Percentiles rank a stretch among this genome's conserved stretches.
These are phyloP conservation scores for Malassezia pachydermatis DNA, from an alignment of 1,284 basidiomycete genomes.

Conservation along the genomic window DNA sequence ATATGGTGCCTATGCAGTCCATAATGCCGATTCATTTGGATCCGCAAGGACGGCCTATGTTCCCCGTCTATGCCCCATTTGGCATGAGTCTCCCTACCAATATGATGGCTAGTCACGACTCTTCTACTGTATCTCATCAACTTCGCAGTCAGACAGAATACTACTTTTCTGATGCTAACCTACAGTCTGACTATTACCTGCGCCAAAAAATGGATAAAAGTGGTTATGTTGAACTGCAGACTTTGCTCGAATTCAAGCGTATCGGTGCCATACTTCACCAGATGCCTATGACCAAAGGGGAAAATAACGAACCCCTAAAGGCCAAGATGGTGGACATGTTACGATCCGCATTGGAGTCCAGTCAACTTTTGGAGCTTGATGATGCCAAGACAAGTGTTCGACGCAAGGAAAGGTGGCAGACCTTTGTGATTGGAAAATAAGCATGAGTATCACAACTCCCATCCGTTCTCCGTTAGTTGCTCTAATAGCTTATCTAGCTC, in stretches of 20 bases:
- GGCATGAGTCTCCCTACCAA: neutral
- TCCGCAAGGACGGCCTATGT: neutral
- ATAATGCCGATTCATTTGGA: neutral
- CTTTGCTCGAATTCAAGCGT: constrained; percentile 33
- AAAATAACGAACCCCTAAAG: neutral
- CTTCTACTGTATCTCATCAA: constrained; percentile 18
- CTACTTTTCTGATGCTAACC: constrained; percentile 39
- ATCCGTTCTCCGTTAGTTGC: neutral
- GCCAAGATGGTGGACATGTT: constrained; percentile 3
- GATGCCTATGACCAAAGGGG: neutral
- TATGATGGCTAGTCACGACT: neutral
- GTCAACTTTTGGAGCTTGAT: constrained; percentile 29
- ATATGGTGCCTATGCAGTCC: neutral
- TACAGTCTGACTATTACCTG: constrained; percentile 38
- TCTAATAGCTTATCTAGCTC: neutral
- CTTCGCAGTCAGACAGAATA: constrained; percentile 42
- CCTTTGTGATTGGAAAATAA: constrained; percentile 18
- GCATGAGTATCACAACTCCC: neutral
- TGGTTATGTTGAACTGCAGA: constrained; percentile 33
- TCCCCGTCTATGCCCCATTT: neutral
- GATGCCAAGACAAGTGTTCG: constrained; percentile 20
- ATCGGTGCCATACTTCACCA: constrained; percentile 18
- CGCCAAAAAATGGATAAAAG: constrained; percentile 34
- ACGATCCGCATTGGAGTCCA: constrained; percentile 23
- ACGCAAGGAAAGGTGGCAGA: constrained; percentile 27